Evolutionary conservation across 2,329 filamentous ascomycete genomes (phyloP), one percentile per base, ranked within the genome.

Genomic region (Mycosphaerelloides madeirae): DNA sequence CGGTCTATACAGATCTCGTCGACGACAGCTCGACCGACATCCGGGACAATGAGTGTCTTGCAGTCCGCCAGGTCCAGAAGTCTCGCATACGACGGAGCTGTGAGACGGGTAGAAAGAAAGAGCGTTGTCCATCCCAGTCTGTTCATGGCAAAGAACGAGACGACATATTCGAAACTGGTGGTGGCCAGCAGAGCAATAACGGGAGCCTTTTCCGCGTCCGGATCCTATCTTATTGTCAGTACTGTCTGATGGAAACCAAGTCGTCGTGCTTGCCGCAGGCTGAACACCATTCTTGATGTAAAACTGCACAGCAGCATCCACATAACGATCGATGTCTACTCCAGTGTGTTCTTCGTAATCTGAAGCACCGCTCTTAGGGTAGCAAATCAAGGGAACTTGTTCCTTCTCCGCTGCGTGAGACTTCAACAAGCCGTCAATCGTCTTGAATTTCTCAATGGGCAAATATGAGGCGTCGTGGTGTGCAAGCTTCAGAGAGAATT

Each of bases 81-180:
- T 16, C 67, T 68, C 12, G 68, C 59, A 47, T 77, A 74, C 4
- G 78, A 78, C 41, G 71, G 68, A 2, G 68, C 66, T 2, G 76
- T 69, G 2, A 80, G 67, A 6, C 78, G 64, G 2, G 74, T 77
- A 1, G 77, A 80, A 2, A 81, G 65, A 28, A 79, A 69, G 1
- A 81, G 61, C 2, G 72, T 67, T 0, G 76, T 72, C 62, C 77
- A 76, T 7, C 79, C 78, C 11, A 81, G 63, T 48, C 76, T 72
- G 20, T 69, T 72, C 37, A 82, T 55, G 0, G 75, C 78, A 34
- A 80, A 67, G 32, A 76, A 64, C 3, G 75, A 73, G 29, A 80
- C 64, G 29, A 79, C 66, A 47, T 78, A 78, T 42, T 78, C 73
- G 8, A 81, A 64, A 49, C 75, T 73, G 1, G 77, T 79, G 1